Base-by-base conservation (phyloP, 2,329 filamentous ascomycete species). In the Botrytis paeoniae region DNA sequence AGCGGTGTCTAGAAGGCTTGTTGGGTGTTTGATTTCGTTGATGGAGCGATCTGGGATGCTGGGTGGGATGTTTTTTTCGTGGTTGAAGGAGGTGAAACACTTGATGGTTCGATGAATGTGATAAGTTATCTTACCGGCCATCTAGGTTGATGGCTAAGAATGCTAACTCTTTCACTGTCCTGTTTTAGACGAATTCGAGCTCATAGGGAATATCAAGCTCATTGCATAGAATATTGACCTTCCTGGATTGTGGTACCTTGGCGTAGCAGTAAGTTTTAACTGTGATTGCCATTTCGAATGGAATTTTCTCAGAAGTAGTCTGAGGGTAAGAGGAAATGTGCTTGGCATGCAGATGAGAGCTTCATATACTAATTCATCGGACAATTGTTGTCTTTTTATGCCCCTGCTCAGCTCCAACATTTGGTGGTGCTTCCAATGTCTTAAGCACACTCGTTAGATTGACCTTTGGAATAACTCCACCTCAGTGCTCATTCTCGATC, bases 201-300 rank as follows among this genome's bases (percentile, higher is more conserved):
- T 63, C 70, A 4, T 75, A 75, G 51, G 51, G 75, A 35, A 75
- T 45, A 1, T 71, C 70, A 65, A 85, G 83, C 75, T 85, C 83
- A 65, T 84, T 80, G 66, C 83, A 79, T 51, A 85, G 70, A 71
- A 85, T 82, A 70, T 80, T 79, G 16, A 86, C 81, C 77, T 85
- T 85, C 69, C 65, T 71, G 35, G 73, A 54, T 41, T 76, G 76
- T 62, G 73, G 68, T n/a, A 35, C 25, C 2, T 37, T 1, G 10
- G 22, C 12, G 20, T n/a, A 2, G 20, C 4, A n/a, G 3, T 18
- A 18, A 1, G 4, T 39, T 8, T 12, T 7, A 20, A 29, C 1
- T 29, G 8, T 25, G 9, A 20, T 2, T 29, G 9, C 22, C 61
- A 41, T 43, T 63, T 18, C 7, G 4, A 10, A 16, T 41, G 37